Conservation (phyloP, 768 basidiomycete species). For the Candolleomyces aberdarensis region DNA sequence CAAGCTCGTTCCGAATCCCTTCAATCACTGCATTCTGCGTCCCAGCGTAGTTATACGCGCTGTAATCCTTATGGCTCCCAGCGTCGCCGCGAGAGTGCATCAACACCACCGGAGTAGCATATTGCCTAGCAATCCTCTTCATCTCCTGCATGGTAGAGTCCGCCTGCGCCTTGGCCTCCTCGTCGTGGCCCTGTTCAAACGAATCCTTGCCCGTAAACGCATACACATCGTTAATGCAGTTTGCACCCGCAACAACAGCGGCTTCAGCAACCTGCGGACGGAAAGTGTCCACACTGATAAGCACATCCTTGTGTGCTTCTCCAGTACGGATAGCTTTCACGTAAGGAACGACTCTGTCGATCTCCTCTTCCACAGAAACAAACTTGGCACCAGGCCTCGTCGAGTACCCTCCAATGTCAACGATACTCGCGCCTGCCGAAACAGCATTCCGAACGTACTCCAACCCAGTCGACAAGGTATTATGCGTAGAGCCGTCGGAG, state of each 20-base stretch:
- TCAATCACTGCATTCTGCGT: conserved; percentile 47
- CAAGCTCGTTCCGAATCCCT: conserved; percentile 72
- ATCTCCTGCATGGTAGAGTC: conserved; percentile 46
- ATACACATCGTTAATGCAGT: conserved; percentile 92
- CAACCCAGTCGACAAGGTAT: conserved; percentile 51
- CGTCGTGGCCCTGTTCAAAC: conserved; percentile 28
- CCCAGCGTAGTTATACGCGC: conserved; percentile 38
- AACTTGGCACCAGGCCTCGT: conserved; percentile 79
- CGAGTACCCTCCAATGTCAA: conserved; percentile 94
- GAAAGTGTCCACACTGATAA: conserved; percentile 88
- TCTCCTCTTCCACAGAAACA: conserved; percentile 69
- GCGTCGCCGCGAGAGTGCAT: conserved; percentile 96
- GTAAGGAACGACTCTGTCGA: conserved; percentile 66
- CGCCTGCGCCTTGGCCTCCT: conserved; percentile 26
- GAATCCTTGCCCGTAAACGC: conserved; percentile 67
- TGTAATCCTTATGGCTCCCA: conserved; percentile 66
- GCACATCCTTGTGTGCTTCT: conserved; percentile 24
- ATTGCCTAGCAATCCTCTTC: conserved; percentile 59
- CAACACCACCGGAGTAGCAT: conserved; percentile 77
- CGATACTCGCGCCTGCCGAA: conserved; percentile 61
- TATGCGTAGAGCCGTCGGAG: conserved; percentile 75
- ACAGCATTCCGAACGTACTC: conserved; percentile 48
- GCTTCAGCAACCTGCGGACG: conserved; percentile 75
- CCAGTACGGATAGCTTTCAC: conserved; percentile 53
- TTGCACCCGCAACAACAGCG: conserved; percentile 79